Percentiles rank a stretch among this genome's conserved stretches.
phyloP scores from a whole-genome alignment of 2,329 filamentous ascomycete genomes.

The Venturia effusa region DNA sequence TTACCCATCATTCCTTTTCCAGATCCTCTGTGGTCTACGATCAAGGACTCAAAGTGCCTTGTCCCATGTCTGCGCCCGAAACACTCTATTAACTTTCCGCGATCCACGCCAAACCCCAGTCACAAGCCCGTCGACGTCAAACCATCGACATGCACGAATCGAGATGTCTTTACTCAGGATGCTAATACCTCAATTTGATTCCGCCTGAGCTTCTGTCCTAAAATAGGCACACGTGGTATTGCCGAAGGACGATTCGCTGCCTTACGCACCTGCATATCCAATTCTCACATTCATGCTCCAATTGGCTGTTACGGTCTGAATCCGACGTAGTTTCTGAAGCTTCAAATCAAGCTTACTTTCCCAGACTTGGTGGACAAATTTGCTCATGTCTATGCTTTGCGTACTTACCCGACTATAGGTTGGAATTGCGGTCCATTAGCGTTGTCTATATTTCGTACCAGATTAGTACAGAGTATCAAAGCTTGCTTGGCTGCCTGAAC shows the following conservation, averaged over 20 bases:
- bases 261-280: not conserved
- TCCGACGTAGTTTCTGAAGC: not conserved
- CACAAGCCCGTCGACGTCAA: not conserved
- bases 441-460: not conserved
- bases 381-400: not conserved
- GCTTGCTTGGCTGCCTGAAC: too few relatives aligned
- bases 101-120: not conserved
- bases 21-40: not conserved
- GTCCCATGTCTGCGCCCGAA: not conserved
- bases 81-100: constrained; percentile 1
- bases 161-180: not conserved
- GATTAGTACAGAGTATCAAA: not conserved
- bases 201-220: not conserved
- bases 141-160: not conserved
- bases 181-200: not conserved
- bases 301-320: not conserved
- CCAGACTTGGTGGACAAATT: not conserved
- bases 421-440: not conserved
- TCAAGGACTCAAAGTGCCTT: not conserved
- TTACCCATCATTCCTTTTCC: not conserved
- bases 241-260: not conserved
- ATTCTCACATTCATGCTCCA: not conserved
- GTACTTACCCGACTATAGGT: not conserved
- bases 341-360: not conserved
- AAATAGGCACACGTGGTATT: not conserved